phyloP scores from a whole-genome alignment of 2,329 filamentous ascomycete genomes.

The Arthrobotrys entomopaga region DNA sequence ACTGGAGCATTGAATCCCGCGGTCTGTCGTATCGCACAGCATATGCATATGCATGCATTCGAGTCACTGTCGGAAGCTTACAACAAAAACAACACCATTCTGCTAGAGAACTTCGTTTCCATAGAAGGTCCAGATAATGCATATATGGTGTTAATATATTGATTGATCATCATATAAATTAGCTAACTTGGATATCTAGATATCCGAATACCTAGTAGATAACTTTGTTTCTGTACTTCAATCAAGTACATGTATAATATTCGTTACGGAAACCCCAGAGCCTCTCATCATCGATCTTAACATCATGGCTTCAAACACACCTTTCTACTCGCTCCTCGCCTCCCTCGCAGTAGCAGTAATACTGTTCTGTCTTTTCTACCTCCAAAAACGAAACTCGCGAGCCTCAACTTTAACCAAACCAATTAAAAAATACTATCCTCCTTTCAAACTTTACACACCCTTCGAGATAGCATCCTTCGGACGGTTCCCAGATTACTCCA shows the following conservation, averaged over 20 bases:
- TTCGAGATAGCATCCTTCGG: slow-evolving; percentile 75
- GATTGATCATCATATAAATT: too few relatives aligned
- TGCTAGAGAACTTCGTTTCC: background rate
- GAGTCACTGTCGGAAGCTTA: background rate
- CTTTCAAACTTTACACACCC: slow-evolving; percentile 19
- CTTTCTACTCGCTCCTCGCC: background rate
- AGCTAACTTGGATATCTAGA: too few relatives aligned
- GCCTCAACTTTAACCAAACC: background rate
- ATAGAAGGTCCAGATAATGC: too few relatives aligned
- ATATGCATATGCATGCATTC: too few relatives aligned
- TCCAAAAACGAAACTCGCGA: background rate
- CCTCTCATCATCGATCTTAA: too few relatives aligned
- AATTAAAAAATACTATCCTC: background rate
- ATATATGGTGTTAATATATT: too few relatives aligned
- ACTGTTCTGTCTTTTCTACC: background rate
- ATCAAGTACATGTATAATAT: too few relatives aligned
- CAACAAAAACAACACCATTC: slow-evolving; percentile 38
- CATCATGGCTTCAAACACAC: background rate
- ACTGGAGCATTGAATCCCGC: too few relatives aligned
- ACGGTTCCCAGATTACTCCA: slow-evolving; percentile 81
- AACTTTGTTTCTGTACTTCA: too few relatives aligned
- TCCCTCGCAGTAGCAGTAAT: background rate
- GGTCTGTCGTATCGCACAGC: too few relatives aligned
- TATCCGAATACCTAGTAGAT: background rate
- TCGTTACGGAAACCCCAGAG: too few relatives aligned